Evolutionary conservation across 371 early-diverging fungal species (phyloP).

Genomic region (Mucor mucedo): DNA sequence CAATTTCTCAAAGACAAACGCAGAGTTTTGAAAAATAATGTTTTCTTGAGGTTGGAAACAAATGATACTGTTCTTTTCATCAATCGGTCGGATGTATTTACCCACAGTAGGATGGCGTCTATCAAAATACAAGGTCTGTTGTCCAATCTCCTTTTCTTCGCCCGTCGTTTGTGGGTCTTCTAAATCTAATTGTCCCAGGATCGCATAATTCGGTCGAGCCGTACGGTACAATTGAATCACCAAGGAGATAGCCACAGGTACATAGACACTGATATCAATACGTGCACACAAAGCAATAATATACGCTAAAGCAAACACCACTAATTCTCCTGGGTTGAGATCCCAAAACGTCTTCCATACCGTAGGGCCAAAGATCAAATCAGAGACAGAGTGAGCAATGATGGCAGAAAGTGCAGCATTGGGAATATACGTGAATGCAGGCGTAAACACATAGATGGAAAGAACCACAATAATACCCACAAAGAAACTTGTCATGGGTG

Average conservation of each 20-base stretch:
- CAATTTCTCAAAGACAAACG: constrained; percentile 53
- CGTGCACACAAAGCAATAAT: constrained; percentile 65
- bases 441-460: constrained; percentile 77
- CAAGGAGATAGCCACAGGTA: constrained; percentile 67
- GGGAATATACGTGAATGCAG: constrained; percentile 86
- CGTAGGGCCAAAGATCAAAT: constrained; percentile 60
- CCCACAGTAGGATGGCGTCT: constrained; percentile 31
- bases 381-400: constrained; percentile 72
- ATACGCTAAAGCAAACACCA: constrained; percentile 43
- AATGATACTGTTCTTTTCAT: constrained; percentile 53
- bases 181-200: constrained; percentile 38
- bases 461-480: constrained; percentile 78
- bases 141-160: not conserved
- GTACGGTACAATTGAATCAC: constrained; percentile 67
- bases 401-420: constrained; percentile 77
- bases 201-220: constrained; percentile 63
- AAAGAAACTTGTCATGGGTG: constrained; percentile 78
- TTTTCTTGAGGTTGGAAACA: constrained; percentile 73
- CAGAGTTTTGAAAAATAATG: constrained; percentile 75
- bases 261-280: constrained; percentile 72
- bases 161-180: not conserved
- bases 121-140: constrained; percentile 20
- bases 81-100: constrained; percentile 36
- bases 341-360: constrained; percentile 53
- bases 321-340: constrained; percentile 39